These are phyloP conservation scores for Anaeramoeba flamelloides DNA, from an alignment of 78 protist genomes.

Conservation along the genomic window DNA sequence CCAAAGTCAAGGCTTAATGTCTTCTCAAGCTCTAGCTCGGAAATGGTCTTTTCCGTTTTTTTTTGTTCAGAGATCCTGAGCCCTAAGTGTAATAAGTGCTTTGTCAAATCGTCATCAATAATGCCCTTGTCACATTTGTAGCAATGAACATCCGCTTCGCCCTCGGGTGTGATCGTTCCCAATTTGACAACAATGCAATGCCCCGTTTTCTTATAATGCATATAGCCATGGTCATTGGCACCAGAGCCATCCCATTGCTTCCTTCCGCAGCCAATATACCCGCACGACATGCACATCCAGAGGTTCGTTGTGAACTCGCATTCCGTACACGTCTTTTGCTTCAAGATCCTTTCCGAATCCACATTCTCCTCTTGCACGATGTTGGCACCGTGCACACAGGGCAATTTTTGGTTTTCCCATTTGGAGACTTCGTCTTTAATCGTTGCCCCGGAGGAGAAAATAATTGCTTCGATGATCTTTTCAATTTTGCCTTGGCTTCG, in stretches of 20 bases:
- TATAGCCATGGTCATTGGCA: conserved; percentile 3
- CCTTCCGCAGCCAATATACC: conserved; percentile 12
- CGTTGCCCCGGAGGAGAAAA: conserved; percentile 6
- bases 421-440: not conserved
- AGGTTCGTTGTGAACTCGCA: not conserved
- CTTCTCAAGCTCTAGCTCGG: not conserved
- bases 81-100: not conserved
- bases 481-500: not conserved
- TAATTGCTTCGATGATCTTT: conserved; percentile 8
- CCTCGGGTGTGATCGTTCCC: conserved; percentile 17
- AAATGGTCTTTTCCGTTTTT: not conserved
- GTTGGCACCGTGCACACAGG: conserved; percentile 32
- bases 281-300: conserved; percentile 6
- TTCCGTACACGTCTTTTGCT: not conserved
- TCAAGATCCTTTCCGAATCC: not conserved
- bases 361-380: conserved; percentile 46
- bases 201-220: conserved; percentile 5
- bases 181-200: not conserved
- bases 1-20: not conserved
- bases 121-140: not conserved
- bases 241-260: conserved; percentile 6
- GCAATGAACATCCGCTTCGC: conserved; percentile 9
- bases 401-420: not conserved
- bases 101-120: not conserved
- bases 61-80: not conserved